Percentiles rank a stretch among this genome's conserved stretches.
Conservation (phyloP, 257 asterid genomes). For the Eustoma russellianum region DNA sequence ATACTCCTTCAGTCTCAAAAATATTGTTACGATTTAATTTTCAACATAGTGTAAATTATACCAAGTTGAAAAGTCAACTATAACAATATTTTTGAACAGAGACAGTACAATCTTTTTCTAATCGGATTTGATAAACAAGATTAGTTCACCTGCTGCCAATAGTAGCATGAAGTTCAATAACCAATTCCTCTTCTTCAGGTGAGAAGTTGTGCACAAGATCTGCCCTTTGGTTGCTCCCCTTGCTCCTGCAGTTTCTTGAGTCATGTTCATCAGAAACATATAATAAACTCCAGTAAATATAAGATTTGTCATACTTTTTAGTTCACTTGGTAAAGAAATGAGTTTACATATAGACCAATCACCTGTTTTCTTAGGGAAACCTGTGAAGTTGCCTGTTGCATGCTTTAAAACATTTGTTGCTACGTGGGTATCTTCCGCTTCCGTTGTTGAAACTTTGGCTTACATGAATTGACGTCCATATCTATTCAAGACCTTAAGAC, state of each 20-base stretch:
- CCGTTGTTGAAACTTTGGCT: too few species aligned
- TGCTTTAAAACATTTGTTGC: constrained; percentile 22
- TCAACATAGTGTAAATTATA: too few species aligned
- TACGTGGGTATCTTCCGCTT: constrained; percentile 26
- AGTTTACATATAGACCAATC: neutral
- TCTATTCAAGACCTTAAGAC: too few species aligned
- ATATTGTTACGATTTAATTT: too few species aligned
- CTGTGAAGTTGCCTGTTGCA: constrained; percentile 37
- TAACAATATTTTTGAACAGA: too few species aligned
- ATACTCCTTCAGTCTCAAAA: too few species aligned
- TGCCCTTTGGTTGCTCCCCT: constrained; percentile 26
- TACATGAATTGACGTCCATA: too few species aligned
- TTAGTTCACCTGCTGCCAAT: constrained; percentile 74
- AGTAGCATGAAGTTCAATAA: constrained; percentile 74
- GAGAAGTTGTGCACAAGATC: constrained; percentile 49
- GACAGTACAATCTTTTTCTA: too few species aligned
- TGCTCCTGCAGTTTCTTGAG: constrained; percentile 33
- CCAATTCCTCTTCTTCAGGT: constrained; percentile 75
- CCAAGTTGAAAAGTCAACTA: too few species aligned
- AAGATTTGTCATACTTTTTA: neutral
- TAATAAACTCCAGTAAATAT: too few species aligned
- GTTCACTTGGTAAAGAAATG: neutral
- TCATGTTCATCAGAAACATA: constrained; percentile 21
- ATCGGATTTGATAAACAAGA: neutral
- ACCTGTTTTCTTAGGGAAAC: constrained; percentile 54